Evolutionary conservation across 371 early-diverging fungal genomes (phyloP).

Genomic region (Smittium culicis): DNA sequence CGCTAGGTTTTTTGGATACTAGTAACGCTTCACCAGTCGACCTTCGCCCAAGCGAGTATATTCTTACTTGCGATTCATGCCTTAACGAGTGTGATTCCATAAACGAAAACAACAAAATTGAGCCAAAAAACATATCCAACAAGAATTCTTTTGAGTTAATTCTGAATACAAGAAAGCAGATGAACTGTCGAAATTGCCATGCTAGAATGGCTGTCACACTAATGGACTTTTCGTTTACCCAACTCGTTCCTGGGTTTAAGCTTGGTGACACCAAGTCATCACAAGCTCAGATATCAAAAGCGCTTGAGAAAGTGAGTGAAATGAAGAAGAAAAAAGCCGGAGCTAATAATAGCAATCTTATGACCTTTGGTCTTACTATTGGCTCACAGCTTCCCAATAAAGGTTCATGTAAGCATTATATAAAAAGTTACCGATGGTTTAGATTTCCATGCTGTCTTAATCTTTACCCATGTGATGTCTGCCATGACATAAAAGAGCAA

Average conservation of each 20-base stretch:
- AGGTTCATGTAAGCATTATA: constrained; percentile 88
- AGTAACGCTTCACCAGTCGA: constrained; percentile 51
- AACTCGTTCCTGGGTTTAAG: constrained; percentile 29
- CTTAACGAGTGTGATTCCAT: background rate
- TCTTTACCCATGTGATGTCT: constrained; percentile 82
- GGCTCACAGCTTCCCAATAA: constrained; percentile 60
- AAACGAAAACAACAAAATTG: constrained; percentile 15
- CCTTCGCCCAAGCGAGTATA: constrained; percentile 45
- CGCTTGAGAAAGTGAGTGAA: constrained; percentile 26
- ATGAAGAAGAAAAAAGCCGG: too few species aligned
- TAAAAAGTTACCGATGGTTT: constrained; percentile 87
- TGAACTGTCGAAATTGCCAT: constrained; percentile 45
- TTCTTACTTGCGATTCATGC: constrained; percentile 46
- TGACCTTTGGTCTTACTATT: constrained; percentile 39
- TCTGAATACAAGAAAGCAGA: constrained; percentile 12
- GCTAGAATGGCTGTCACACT: constrained; percentile 32
- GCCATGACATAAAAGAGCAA: constrained; percentile 71
- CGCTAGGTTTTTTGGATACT: constrained; percentile 58
- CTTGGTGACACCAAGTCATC: constrained; percentile 20
- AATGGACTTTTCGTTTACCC: constrained; percentile 38
- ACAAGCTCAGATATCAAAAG: constrained; percentile 24
- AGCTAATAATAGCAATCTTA: constrained; percentile 39
- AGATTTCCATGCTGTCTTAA: constrained; percentile 89
- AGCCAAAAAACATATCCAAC: constrained; percentile 13
- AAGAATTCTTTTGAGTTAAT: constrained; percentile 10